Evolutionary conservation across 352 stramenopile species (phyloP).

Genomic region (Globisporangium rhizosaccharum): DNA sequence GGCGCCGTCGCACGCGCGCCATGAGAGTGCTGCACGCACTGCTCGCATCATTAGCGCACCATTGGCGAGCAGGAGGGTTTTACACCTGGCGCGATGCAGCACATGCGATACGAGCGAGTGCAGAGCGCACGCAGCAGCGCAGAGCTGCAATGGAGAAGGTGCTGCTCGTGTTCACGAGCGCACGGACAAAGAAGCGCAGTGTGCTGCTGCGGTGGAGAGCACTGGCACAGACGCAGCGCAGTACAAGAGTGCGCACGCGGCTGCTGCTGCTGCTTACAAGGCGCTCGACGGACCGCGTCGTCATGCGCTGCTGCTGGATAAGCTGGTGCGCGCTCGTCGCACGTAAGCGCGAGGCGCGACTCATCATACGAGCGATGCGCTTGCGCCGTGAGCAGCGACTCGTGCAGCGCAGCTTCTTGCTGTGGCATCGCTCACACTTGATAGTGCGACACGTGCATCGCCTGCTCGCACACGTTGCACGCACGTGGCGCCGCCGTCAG

Average conservation of each 20-base stretch:
- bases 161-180: background rate
- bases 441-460: too few species aligned
- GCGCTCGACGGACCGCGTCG: background rate
- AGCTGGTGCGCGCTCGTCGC: background rate
- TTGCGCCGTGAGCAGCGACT: background rate
- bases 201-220: conserved; percentile 9
- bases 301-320: conserved; percentile 4
- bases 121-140: background rate
- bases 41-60: background rate
- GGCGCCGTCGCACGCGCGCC: background rate
- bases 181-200: conserved; percentile 1
- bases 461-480: background rate
- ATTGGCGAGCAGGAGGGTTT: background rate
- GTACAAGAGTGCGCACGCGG: background rate
- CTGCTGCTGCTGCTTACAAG: background rate
- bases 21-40: background rate
- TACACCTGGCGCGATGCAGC: background rate
- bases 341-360: background rate
- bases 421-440: background rate
- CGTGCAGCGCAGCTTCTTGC: background rate
- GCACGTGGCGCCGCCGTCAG: background rate
- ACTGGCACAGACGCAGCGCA: background rate
- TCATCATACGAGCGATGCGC: background rate
- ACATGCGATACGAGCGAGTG: background rate
- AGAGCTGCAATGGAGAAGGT: conserved; percentile 1